Percentiles rank a stretch among this genome's conserved stretches.
These are phyloP conservation scores for Xylaria sp. DNA, from an alignment of 495 filamentous ascomycete species.

Conservation along the genomic window DNA sequence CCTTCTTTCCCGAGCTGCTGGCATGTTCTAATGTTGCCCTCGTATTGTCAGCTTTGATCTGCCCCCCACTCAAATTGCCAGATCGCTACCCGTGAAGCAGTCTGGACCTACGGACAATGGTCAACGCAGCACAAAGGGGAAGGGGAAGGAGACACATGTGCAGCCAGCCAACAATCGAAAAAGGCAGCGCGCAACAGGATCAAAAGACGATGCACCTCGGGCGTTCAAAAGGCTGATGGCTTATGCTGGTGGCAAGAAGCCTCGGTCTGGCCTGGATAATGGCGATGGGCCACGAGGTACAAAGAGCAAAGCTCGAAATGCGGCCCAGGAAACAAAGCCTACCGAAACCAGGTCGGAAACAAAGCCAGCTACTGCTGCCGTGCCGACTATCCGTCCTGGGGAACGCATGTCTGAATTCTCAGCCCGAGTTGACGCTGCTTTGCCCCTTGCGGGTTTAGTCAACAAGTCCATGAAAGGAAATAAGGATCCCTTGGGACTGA, in stretches of 20 bases:
- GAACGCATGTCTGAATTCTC: constrained; percentile 84
- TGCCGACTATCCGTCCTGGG: constrained; percentile 77
- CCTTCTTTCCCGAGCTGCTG: not conserved
- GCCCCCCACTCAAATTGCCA: constrained; percentile 72
- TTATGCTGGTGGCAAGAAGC: constrained; percentile 62
- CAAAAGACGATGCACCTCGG: constrained; percentile 80
- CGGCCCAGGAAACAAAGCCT: constrained; percentile 7
- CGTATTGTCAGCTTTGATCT: constrained; percentile 67
- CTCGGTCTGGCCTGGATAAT: constrained; percentile 72
- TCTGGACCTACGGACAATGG: constrained; percentile 40
- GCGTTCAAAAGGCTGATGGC: constrained; percentile 86
- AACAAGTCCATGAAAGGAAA: constrained; percentile 56
- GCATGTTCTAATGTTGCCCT: constrained; percentile 39
- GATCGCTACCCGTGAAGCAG: constrained; percentile 67
- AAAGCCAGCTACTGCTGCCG: constrained; percentile 29
- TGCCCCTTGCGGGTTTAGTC: constrained; percentile 74
- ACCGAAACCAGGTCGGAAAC: constrained; percentile 32
- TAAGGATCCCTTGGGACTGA: constrained; percentile 61
- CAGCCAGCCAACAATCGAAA: constrained; percentile 50
- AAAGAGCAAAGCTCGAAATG: constrained; percentile 54
- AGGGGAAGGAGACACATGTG: constrained; percentile 35
- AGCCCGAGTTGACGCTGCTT: constrained; percentile 82
- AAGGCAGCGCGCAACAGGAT: constrained; percentile 54
- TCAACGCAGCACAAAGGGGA: constrained; percentile 34
- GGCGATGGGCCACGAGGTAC: constrained; percentile 57